phyloP scores from a whole-genome alignment of 805 yeast genomes.

The Lachancea kluyveri region DNA sequence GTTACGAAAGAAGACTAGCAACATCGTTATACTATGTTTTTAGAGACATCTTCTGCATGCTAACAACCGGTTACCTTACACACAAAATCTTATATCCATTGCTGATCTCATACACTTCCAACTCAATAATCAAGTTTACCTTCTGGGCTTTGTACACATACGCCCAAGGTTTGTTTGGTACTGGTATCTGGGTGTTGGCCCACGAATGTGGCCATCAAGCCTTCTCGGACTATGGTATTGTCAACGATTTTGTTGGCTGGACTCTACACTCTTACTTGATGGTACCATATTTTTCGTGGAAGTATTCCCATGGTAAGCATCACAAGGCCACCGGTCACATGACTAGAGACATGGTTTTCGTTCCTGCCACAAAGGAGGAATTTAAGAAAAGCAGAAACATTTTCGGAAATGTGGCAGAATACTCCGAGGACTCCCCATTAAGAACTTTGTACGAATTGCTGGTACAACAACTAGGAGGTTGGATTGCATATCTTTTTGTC shows the following conservation, averaged over 20 bases:
- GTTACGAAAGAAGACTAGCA: slow-evolving; percentile 57
- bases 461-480: slow-evolving; percentile 72
- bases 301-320: slow-evolving; percentile 76
- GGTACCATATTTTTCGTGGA: slow-evolving; percentile 89
- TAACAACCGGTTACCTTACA: slow-evolving; percentile 44
- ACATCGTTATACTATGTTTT: slow-evolving; percentile 58
- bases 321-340: slow-evolving; percentile 87
- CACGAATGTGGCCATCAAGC: slow-evolving; percentile 93
- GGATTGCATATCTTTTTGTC: slow-evolving; percentile 57
- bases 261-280: slow-evolving; percentile 67
- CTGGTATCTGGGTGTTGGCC: slow-evolving; percentile 81
- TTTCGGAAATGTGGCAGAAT: slow-evolving; percentile 42
- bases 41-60: slow-evolving; percentile 53
- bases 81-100: slow-evolving; percentile 13
- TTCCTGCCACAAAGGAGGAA: slow-evolving; percentile 61
- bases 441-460: slow-evolving; percentile 50
- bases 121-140: slow-evolving; percentile 37
- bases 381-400: slow-evolving; percentile 34
- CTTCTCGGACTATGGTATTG: slow-evolving; percentile 62
- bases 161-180: slow-evolving; percentile 58
- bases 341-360: slow-evolving; percentile 78
- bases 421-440: slow-evolving; percentile 71
- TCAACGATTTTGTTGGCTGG: slow-evolving; percentile 82
- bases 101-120: slow-evolving; percentile 4
- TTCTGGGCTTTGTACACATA: slow-evolving; percentile 55